A percentile compares a stretch with the other conserved stretches of the same genome.
Evolutionary conservation across 805 yeast genomes (phyloP).

Genomic region (Scheffersomyces coipomensis): DNA sequence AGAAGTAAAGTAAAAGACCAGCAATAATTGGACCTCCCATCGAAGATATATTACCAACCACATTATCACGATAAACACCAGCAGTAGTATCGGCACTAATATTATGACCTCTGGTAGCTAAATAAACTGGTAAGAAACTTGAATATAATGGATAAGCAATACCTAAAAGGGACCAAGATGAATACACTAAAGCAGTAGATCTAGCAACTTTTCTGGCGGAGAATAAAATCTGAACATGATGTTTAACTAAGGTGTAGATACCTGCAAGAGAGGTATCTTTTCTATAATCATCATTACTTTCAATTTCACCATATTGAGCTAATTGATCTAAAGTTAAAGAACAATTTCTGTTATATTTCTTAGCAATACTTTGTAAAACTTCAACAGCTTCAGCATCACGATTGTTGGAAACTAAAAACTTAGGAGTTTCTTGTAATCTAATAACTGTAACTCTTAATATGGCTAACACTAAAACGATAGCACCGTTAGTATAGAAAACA

Average conservation of each 20-base stretch:
- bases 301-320: slow-evolving; percentile 40
- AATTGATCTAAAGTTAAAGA: slow-evolving; percentile 48
- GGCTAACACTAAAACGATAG: slow-evolving; percentile 45
- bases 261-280: slow-evolving; percentile 18
- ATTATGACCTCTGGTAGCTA: slow-evolving; percentile 50
- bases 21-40: slow-evolving; percentile 56
- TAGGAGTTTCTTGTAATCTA: slow-evolving; percentile 54
- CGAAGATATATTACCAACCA: slow-evolving; percentile 46
- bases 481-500: slow-evolving; percentile 46
- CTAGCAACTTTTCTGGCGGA: slow-evolving; percentile 37
- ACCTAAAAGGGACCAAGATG: slow-evolving; percentile 58
- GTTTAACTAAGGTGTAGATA: slow-evolving; percentile 16
- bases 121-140: slow-evolving; percentile 52
- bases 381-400: slow-evolving; percentile 50
- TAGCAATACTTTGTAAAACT: slow-evolving; percentile 42
- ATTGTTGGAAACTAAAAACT: slow-evolving; percentile 52
- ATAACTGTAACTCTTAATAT: slow-evolving; percentile 27
- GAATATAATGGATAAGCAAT: slow-evolving; percentile 53
- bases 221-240: slow-evolving; percentile 46
- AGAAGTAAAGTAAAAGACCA: slow-evolving; percentile 29
- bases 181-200: slow-evolving; percentile 37
- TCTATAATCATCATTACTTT: slow-evolving; percentile 16
- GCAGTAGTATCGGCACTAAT: slow-evolving; percentile 37
- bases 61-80: slow-evolving; percentile 47
- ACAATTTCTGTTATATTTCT: slow-evolving; percentile 43